Evolutionary conservation across 2,329 filamentous ascomycete species (phyloP), one percentile per base, ranked within the genome.

Genomic region (Periglandula ipomoeae): DNA sequence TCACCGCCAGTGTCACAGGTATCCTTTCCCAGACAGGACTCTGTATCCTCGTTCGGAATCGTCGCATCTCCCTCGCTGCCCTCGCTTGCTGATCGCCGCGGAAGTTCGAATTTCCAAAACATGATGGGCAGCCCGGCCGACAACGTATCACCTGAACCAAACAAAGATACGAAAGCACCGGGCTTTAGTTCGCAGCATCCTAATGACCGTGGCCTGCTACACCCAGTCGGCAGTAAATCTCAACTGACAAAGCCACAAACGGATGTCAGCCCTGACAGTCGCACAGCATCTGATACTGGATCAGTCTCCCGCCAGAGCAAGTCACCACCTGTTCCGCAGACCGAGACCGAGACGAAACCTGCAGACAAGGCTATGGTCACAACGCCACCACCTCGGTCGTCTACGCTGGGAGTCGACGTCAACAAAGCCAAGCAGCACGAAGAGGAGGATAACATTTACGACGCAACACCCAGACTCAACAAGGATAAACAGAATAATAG

Each of bases 381-480:
- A 17, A 17, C 11, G 20, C 15, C 19, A 10, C 42, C 23, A 9
- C 40, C 5, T 8, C 23, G 5, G 19, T 38, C 17, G 17, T 11
- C 32, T 22, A 43, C 22, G 38, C 19, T 27, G 26, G 26, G 47
- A 19, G 41, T 48, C 19, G 39, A 51, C n/a, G 22, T 43, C 1
- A 2, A 8, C 24, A 40, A 39, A 37, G 32, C 48, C 37, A 32
- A 47, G 30, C 32, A 38, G 17, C 39, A n/a, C 50, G 48, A 49
- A 48, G 52, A 15, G 50, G 57, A 59, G 19, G 62, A 66, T 7
- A 61, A 67, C 47, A 54, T 70, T 6, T 68, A 70, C 53, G 57
- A 62, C 30, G 63, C 64, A 15, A 62, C 59, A 22, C 65, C 66
- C 3, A 52, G 55, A 22, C 43, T 58, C 23, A 53, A 47, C 7